A percentile compares a stretch with the other conserved stretches of the same genome.
These are phyloP conservation scores for Chaetomium cochliodes DNA, from an alignment of 495 filamentous ascomycete genomes.

Conservation along the genomic window DNA sequence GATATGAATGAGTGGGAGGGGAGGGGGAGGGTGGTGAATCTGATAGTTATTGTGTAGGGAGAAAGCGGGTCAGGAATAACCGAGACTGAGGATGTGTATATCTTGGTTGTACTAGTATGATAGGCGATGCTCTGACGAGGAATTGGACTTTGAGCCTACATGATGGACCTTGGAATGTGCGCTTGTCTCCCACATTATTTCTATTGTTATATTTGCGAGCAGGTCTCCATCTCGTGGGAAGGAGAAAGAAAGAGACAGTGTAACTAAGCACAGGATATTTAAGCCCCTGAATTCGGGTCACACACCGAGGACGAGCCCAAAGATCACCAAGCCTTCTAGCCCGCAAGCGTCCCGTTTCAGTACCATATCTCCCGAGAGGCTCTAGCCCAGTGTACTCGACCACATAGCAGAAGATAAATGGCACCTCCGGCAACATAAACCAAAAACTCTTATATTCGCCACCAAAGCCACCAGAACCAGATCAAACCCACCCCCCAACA, in stretches of 20 bases:
- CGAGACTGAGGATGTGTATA: constrained; percentile 6
- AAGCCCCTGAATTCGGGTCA: too few species aligned
- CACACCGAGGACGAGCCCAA: too few species aligned
- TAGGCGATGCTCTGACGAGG: not conserved
- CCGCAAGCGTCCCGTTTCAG: too few species aligned
- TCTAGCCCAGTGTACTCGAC: too few species aligned
- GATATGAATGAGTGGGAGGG: not conserved
- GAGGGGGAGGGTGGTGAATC: not conserved
- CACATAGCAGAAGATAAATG: too few species aligned
- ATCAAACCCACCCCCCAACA: not conserved
- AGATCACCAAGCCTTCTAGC: too few species aligned
- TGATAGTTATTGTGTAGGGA: not conserved
- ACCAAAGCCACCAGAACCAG: not conserved
- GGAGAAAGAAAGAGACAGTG: too few species aligned
- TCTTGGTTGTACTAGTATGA: constrained; percentile 9
- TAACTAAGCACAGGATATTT: too few species aligned
- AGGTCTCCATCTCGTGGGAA: too few species aligned
- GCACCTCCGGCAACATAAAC: not conserved
- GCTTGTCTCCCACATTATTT: too few species aligned
- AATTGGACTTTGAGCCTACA: not conserved
- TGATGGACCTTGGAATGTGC: not conserved
- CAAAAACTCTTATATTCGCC: not conserved
- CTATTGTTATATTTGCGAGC: too few species aligned
- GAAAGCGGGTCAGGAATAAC: not conserved
- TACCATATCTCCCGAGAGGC: too few species aligned